Evolutionary conservation across 2,329 filamentous ascomycete species (phyloP), one percentile per base, ranked within the genome.

Genomic region (Ceratocystis lukuohia): DNA sequence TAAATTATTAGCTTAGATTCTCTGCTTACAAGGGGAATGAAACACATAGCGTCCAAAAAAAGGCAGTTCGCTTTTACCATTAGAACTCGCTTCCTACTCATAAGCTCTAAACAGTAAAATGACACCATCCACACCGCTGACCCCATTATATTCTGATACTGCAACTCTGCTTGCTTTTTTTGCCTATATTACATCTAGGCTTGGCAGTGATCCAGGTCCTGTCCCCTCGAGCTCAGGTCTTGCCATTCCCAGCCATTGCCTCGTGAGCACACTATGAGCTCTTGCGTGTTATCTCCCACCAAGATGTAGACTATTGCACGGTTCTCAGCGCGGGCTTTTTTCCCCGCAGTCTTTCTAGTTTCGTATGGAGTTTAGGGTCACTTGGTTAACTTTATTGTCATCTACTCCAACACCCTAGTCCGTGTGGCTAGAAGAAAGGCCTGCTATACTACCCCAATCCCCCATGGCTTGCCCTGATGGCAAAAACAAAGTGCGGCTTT

Each of bases 1-100:
- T 37, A 37, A 17, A 20, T 5, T 33, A 0, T 30, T 20, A 59
- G 30, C 56, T 17, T 59, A 17, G 1, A 59, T 59, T 59, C 22
- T 10, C 28, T 37, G 28, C 28, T 59, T 33, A 59, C 56, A 59
- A 59, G 56, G 56, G 56, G 28, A 59, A 59, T 37, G 56, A 59
- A 59, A 59, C 56, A 17, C 56, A 59, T 20, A 33, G 33, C 17
- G 8, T 59, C 22, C 25, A 5, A 25, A 25, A 25, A 57, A 30
- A 59, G n/a, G 17, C 17, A 20, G 17, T 2, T 59, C 17, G 6
- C 28, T 37, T 59, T 59, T 20, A 15, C 17, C 12, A 5, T 20
- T 15, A 25, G 10, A 53, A 12, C 48, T 53, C 25, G 48, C 7
- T 4, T 59, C 56, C 28, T 59, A 1, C 56, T 22, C 28, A 59